Percentiles rank a stretch among this genome's conserved stretches.
Conservation (phyloP, 768 basidiomycete species). For the Piloderma croceum region DNA sequence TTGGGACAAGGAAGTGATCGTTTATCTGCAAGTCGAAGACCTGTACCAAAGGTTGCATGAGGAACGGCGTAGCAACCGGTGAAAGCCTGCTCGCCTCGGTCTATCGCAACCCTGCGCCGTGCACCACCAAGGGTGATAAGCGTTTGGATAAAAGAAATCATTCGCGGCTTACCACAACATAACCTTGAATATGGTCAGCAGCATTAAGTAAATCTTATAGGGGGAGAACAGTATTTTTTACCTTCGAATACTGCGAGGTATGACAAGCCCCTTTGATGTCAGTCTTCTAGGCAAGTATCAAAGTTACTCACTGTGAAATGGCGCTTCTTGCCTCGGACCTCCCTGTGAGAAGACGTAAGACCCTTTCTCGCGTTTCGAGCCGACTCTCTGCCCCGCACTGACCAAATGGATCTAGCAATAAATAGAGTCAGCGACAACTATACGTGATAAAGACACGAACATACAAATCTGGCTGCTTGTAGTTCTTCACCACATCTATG, state of each 20-base stretch:
- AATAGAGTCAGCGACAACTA: slow-evolving; percentile 2
- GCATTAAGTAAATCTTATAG: slow-evolving; percentile 3
- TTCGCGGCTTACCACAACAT: slow-evolving; percentile 75
- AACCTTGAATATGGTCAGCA: slow-evolving; percentile 38
- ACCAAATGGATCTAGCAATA: slow-evolving; percentile 75
- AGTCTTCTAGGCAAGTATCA: no score
- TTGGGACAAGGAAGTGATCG: slow-evolving; percentile 84
- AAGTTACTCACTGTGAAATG: slow-evolving; percentile 73
- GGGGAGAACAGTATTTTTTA: slow-evolving; percentile 22
- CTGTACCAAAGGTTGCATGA: slow-evolving; percentile 23
- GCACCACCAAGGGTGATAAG: neutral
- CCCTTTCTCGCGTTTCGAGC: no score
- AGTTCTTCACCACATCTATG: slow-evolving; percentile 68
- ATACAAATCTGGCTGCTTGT: slow-evolving; percentile 74
- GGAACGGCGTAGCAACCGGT: neutral
- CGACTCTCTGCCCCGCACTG: slow-evolving; percentile 26
- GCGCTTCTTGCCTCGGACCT: slow-evolving; percentile 79
- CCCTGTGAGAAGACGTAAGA: slow-evolving; percentile 45
- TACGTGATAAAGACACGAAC: slow-evolving; percentile 22
- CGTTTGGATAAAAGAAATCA: neutral
- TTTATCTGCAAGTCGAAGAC: slow-evolving; percentile 90
- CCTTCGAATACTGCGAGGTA: slow-evolving; percentile 81
- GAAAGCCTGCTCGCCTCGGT: slow-evolving; percentile 54
- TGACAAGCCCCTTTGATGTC: no score
- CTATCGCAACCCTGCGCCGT: slow-evolving; percentile 78